These are phyloP conservation scores for Guadua angustifolia DNA, from an alignment of 176 grass and related monocot species.

Conservation along the genomic window DNA sequence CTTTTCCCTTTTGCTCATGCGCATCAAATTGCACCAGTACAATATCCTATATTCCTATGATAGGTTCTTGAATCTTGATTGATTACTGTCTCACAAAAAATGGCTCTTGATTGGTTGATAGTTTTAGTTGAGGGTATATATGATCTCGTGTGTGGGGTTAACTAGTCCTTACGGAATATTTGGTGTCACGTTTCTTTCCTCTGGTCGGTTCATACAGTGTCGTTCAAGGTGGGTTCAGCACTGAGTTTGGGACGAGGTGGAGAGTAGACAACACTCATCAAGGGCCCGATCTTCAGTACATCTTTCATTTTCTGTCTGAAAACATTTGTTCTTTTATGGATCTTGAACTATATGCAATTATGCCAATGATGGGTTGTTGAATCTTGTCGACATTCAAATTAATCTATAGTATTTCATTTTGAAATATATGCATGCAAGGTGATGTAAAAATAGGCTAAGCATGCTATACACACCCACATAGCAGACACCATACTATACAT, in stretches of 20 bases:
- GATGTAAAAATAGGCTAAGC: background rate
- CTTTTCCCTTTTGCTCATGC: background rate
- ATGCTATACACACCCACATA: background rate
- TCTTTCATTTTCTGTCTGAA: background rate
- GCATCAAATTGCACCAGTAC: background rate
- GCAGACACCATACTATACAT: background rate
- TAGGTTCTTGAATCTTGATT: slow-evolving; percentile 20
- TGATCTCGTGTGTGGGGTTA: background rate
- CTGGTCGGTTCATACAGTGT: slow-evolving; percentile 37
- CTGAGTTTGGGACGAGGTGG: background rate
- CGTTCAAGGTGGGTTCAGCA: background rate
- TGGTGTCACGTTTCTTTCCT: slow-evolving; percentile 4
- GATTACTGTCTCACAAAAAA: background rate
- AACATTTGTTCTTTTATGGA: background rate
- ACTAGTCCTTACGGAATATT: background rate
- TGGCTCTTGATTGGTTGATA: background rate
- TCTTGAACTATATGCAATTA: background rate
- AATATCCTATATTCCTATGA: background rate
- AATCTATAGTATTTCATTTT: slow-evolving; percentile 11
- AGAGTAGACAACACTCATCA: slow-evolving; percentile 4
- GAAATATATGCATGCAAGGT: background rate
- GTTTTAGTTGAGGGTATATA: background rate
- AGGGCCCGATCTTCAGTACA: background rate
- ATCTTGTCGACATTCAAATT: background rate
- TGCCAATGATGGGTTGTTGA: background rate